These are phyloP conservation scores for Leptographium wingfieldii DNA, from an alignment of 2,329 filamentous ascomycete species.

Conservation along the genomic window DNA sequence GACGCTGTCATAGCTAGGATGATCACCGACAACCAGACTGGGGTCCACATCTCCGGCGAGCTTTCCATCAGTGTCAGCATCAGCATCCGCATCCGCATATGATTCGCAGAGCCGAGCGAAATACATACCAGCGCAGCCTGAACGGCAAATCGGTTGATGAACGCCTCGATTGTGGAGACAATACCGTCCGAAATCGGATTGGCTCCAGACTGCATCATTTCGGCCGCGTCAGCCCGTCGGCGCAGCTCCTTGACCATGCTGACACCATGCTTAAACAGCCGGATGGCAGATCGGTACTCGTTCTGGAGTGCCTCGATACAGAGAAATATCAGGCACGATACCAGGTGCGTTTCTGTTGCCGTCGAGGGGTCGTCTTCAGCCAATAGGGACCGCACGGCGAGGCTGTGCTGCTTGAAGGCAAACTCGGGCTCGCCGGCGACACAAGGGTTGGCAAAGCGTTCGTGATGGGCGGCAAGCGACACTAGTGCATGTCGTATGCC, in stretches of 20 bases:
- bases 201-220: neutral
- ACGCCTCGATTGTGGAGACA: constrained; percentile 2
- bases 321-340: constrained; percentile 10
- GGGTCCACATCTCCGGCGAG: constrained; percentile 4
- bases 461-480: constrained; percentile 9
- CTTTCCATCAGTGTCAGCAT: neutral
- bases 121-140: constrained; percentile 5
- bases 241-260: constrained; percentile 2
- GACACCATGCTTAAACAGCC: constrained; percentile 7
- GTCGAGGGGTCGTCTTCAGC: neutral
- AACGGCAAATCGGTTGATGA: constrained; percentile 7
- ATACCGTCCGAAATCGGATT: neutral
- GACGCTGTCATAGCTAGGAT: neutral
- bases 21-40: neutral
- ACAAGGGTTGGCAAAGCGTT: neutral
- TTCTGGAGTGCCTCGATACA: constrained; percentile 9
- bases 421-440: neutral
- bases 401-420: constrained; percentile 5
- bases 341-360: constrained; percentile 3
- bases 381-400: constrained; percentile 5
- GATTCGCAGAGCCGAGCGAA: neutral
- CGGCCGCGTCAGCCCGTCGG: neutral
- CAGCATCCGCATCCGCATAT: neutral
- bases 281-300: constrained; percentile 7
- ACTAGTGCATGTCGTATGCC: constrained; percentile 7